These are phyloP conservation scores for Neltuma alba DNA, from an alignment of 306 rosid species.

Conservation along the genomic window DNA sequence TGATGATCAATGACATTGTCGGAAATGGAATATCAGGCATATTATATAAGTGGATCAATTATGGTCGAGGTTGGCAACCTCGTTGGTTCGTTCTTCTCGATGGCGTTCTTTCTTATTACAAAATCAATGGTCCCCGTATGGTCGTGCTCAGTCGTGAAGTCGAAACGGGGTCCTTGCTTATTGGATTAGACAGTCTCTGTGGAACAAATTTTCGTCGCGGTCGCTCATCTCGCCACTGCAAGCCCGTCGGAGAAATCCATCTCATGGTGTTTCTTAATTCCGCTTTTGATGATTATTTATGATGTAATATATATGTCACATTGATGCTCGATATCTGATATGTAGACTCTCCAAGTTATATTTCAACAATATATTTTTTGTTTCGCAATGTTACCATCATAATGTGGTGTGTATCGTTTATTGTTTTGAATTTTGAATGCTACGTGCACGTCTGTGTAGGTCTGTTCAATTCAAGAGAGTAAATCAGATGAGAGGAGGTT, in stretches of 20 bases:
- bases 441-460: conserved; percentile 30
- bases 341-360: not conserved
- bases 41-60: conserved; percentile 55
- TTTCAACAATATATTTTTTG: not conserved
- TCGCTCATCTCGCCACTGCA: conserved; percentile 35
- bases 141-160: conserved; percentile 42
- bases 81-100: conserved; percentile 59
- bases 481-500: conserved; percentile 55
- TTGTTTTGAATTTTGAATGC: not conserved
- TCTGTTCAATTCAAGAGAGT: conserved; percentile 50
- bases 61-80: conserved; percentile 59
- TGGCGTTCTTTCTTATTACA: conserved; percentile 55
- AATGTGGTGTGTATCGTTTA: not conserved
- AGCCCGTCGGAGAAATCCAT: conserved; percentile 53
- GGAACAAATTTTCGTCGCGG: conserved; percentile 32
- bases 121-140: conserved; percentile 48
- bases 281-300: not conserved
- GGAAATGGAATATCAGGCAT: conserved; percentile 56
- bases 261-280: conserved; percentile 41
- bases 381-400: not conserved
- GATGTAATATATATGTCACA: not conserved
- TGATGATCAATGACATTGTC: conserved; percentile 46
- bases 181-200: conserved; percentile 48
- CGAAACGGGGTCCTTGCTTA: conserved; percentile 40
- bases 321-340: not conserved